Evolutionary conservation across 768 basidiomycete species (phyloP), one percentile per base, ranked within the genome.

Genomic region (Xanthoconium purpureum): DNA sequence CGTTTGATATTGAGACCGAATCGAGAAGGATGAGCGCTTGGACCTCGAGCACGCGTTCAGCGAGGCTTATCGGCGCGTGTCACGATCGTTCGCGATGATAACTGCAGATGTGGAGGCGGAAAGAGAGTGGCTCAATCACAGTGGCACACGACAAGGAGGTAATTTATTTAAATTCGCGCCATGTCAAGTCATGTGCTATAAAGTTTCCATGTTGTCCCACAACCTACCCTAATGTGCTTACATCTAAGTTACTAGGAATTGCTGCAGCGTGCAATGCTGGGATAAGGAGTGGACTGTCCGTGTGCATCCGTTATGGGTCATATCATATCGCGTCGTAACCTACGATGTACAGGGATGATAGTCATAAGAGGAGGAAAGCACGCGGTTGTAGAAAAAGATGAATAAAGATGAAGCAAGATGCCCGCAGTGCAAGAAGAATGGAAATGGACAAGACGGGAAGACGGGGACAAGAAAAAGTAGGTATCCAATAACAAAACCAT

Each of bases 401-500:
- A 55, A 60, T 52, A 47, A 58, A 55, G 29, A 56, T 56, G 61
- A 68, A 59, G 63, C 62, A 64, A 43, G 46, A 48, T 44, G 54
- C 60, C 52, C n/a, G 60, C 45, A 57, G 55, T 59, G 62, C 64
- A 58, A 61, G 67, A 66, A 63, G 61, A 66, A 64, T n/a, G 42
- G 58, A 55, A 61, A 56, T 52, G 52, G 61, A 64, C 62, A 56
- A 65, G 37, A 47, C 42, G 17, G 35, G 43, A 47, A 24, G 38
- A 11, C 3, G 63, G 63, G 59, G 54, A 60, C 65, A 64, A 72
- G 65, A 74, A 68, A 69, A 71, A 61, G 66, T 67, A 69, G 72
- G 70, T 63, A 73, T 67, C 70, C 67, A 63, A 62, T 63, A 70
- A 63, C 61, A 49, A 55, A 62, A 54, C 33, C 54, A 44, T 50